These are phyloP conservation scores for Carex scoparia DNA, from an alignment of 176 grass and related monocot genomes.

Conservation along the genomic window DNA sequence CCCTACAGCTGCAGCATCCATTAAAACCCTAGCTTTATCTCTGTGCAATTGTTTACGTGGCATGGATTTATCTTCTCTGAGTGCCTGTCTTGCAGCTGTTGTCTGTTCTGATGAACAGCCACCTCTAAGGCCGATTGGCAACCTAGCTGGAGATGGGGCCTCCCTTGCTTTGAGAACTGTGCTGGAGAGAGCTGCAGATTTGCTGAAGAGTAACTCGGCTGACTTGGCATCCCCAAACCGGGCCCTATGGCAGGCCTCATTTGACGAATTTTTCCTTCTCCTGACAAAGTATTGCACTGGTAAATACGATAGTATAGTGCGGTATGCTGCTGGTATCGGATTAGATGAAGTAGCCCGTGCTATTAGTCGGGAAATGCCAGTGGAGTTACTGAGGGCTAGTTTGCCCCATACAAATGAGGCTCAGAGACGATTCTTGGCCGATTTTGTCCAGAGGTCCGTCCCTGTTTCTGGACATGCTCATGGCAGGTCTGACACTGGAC, in stretches of 20 bases:
- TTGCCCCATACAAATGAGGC: slow-evolving; percentile 77
- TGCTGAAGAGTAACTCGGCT: slow-evolving; percentile 47
- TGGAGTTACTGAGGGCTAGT: slow-evolving; percentile 71
- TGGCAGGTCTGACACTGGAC: slow-evolving; percentile 33
- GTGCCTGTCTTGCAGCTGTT: slow-evolving; percentile 81
- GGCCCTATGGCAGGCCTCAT: slow-evolving; percentile 75
- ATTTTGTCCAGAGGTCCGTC: slow-evolving; percentile 66
- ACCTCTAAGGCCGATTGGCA: slow-evolving; percentile 65
- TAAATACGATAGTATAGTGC: slow-evolving; percentile 61
- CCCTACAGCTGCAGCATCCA: slow-evolving; percentile 32
- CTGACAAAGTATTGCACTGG: slow-evolving; percentile 61
- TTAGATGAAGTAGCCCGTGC: slow-evolving; percentile 22
- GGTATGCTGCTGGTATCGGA: slow-evolving; percentile 17
- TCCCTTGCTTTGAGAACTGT: slow-evolving; percentile 61
- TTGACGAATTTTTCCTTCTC: slow-evolving; percentile 62
- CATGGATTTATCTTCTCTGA: slow-evolving; percentile 66
- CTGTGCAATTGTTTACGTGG: slow-evolving; percentile 36
- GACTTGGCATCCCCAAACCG: slow-evolving; percentile 35
- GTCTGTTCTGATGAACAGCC: slow-evolving; percentile 74
- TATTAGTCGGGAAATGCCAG: slow-evolving; percentile 66
- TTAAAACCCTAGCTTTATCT: slow-evolving; percentile 39
- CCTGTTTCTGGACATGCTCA: slow-evolving; percentile 33
- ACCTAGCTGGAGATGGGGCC: slow-evolving; percentile 55
- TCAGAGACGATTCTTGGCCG: slow-evolving; percentile 51
- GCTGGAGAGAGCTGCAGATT: slow-evolving; percentile 54